A percentile compares a stretch with the other conserved stretches of the same genome.
phyloP scores from a whole-genome alignment of 768 basidiomycete species.

The Clitopilus hobsonii region DNA sequence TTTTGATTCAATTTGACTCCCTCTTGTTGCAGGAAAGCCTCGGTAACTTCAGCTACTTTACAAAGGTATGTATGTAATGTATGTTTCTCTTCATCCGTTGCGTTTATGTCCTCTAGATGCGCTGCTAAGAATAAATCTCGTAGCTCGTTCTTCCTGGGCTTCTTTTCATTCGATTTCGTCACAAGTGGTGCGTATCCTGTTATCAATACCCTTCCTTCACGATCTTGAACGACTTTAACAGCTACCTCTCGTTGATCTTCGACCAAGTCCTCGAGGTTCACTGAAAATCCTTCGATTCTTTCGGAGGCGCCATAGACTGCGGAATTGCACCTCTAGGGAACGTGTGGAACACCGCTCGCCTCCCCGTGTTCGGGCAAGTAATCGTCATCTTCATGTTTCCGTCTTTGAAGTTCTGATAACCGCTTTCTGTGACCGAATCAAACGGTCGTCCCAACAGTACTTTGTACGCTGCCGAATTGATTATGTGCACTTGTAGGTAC shows the following conservation, averaged over 20 bases:
- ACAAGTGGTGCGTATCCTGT: not conserved
- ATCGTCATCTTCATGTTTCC: constrained; percentile 12
- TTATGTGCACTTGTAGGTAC: constrained; percentile 11
- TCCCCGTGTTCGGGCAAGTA: constrained; percentile 14
- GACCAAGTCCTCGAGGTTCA: constrained; percentile 6
- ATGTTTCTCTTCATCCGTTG: not conserved
- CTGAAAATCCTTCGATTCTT: constrained; percentile 4
- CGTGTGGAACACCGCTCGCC: constrained; percentile 10
- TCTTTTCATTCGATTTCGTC: not conserved
- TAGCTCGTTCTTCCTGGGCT: not conserved
- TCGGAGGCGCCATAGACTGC: not conserved
- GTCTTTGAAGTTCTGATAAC: constrained; percentile 9
- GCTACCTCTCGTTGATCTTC: constrained; percentile 2
- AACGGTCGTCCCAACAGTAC: constrained; percentile 17
- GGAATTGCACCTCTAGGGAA: not conserved
- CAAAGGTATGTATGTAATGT: not conserved
- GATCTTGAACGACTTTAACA: not conserved
- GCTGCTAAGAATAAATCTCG: not conserved
- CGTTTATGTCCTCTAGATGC: not conserved
- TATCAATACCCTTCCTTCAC: not conserved
- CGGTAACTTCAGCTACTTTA: not conserved
- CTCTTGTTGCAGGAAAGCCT: not conserved
- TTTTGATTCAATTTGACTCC: no score
- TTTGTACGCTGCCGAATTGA: constrained; percentile 1
- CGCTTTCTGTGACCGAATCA: constrained; percentile 10